A percentile compares a stretch with the other conserved stretches of the same genome.
phyloP scores from a whole-genome alignment of 768 basidiomycete genomes.

The Pulveroboletus sp. region DNA sequence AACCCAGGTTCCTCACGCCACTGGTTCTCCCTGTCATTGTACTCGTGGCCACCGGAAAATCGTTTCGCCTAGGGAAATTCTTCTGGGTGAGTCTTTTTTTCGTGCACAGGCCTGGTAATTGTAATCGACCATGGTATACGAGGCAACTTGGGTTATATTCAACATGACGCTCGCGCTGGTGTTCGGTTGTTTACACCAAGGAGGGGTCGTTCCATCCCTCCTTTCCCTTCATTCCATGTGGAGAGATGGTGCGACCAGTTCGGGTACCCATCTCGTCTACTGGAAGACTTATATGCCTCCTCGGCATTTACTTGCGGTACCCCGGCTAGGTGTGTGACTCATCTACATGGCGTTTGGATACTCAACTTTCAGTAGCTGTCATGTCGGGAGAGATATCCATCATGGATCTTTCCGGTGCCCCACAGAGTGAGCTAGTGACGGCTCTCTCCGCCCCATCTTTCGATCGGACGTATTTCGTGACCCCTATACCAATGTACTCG shows the following conservation, averaged over 20 bases:
- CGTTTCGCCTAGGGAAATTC: constrained; percentile 21
- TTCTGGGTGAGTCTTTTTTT: constrained; percentile 31
- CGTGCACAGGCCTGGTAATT: background rate
- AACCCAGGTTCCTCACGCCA: constrained; percentile 36
- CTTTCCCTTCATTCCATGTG: constrained; percentile 29
- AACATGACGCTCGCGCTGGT: constrained; percentile 29
- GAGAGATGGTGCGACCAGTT: background rate
- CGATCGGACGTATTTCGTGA: constrained; percentile 24
- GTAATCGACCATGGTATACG: background rate
- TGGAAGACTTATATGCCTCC: constrained; percentile 43
- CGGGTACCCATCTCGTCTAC: constrained; percentile 24
- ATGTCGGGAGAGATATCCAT: constrained; percentile 17
- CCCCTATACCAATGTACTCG: constrained; percentile 27
- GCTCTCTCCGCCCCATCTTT: constrained; percentile 11
- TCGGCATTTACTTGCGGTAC: constrained; percentile 31
- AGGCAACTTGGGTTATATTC: constrained; percentile 28
- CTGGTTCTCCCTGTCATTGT: constrained; percentile 32
- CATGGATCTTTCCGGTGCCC: constrained; percentile 30
- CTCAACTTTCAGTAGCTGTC: constrained; percentile 20
- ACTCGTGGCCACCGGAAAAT: constrained; percentile 24
- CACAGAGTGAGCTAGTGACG: constrained; percentile 13
- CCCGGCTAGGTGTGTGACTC: constrained; percentile 16
- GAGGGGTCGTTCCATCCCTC: constrained; percentile 38
- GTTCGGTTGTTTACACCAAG: constrained; percentile 38
- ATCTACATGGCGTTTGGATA: background rate